Percentiles rank a stretch among this genome's conserved stretches.
These are phyloP conservation scores for Mycothermus thermophilus DNA, from an alignment of 495 filamentous ascomycete species.

Conservation along the genomic window DNA sequence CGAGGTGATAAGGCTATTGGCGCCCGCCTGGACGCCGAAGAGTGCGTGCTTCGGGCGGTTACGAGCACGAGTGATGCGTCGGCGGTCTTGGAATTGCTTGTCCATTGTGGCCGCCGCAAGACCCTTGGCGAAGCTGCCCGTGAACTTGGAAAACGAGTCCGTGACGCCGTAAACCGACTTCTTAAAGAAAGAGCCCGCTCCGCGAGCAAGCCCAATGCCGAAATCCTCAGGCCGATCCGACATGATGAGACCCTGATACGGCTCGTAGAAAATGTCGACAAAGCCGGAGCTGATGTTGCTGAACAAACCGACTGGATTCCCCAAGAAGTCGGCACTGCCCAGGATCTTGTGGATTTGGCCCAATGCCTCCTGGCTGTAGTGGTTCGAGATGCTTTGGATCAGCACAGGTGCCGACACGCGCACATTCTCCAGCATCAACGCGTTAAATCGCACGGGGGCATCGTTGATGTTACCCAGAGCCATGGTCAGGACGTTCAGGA, in stretches of 20 bases:
- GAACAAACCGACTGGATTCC: slow-evolving; percentile 94
- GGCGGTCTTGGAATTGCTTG: slow-evolving; percentile 94
- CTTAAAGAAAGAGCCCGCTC: slow-evolving; percentile 92
- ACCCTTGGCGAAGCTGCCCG: slow-evolving; percentile 89
- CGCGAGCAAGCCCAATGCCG: slow-evolving; percentile 88
- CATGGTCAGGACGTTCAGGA: slow-evolving; percentile 97
- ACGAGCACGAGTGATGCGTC: slow-evolving; percentile 81
- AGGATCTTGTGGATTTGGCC: slow-evolving; percentile 92
- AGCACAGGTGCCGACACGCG: slow-evolving; percentile 77
- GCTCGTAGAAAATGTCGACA: slow-evolving; percentile 96
- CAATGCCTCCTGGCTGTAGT: slow-evolving; percentile 93
- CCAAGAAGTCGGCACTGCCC: slow-evolving; percentile 95
- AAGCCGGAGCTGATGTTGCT: slow-evolving; percentile 96
- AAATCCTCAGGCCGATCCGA: slow-evolving; percentile 89
- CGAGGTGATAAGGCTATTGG: slow-evolving; percentile 83
- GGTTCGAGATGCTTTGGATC: slow-evolving; percentile 69
- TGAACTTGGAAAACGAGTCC: slow-evolving; percentile 92
- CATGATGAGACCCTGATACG: slow-evolving; percentile 94
- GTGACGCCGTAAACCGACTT: slow-evolving; percentile 95
- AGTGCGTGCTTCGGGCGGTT: slow-evolving; percentile 94
- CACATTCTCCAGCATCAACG: slow-evolving; percentile 88
- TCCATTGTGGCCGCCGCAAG: slow-evolving; percentile 89
- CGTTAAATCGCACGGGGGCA: slow-evolving; percentile 82
- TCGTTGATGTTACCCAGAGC: slow-evolving; percentile 98
- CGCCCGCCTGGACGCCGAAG: slow-evolving; percentile 89